phyloP scores from a whole-genome alignment of 441 rosid genomes.

The Pelargonium australe region DNA sequence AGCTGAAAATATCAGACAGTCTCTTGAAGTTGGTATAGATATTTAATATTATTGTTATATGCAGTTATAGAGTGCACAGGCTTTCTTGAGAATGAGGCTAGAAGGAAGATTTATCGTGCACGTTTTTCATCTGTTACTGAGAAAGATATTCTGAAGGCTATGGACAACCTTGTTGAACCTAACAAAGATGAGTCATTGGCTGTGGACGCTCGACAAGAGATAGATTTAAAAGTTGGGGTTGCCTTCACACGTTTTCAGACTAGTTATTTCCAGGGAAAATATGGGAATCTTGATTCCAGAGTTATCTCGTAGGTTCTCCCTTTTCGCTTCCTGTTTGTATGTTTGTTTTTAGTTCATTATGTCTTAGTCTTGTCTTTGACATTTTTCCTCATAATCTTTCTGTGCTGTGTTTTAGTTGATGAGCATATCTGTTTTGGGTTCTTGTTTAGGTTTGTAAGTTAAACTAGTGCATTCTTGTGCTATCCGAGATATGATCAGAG shows the following conservation, averaged over 20 bases:
- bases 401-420: conserved; percentile 1
- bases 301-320: conserved; percentile 78
- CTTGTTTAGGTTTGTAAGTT: conserved; percentile 4
- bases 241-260: conserved; percentile 94
- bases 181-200: conserved; percentile 82
- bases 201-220: conserved; percentile 97
- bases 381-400: neutral
- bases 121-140: conserved; percentile 89
- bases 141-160: conserved; percentile 77
- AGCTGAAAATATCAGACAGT: too few species aligned
- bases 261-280: conserved; percentile 85
- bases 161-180: conserved; percentile 78
- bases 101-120: conserved; percentile 68
- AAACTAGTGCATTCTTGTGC: neutral
- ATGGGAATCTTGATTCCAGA: conserved; percentile 87
- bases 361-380: conserved; percentile 9
- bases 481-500: conserved; percentile 3
- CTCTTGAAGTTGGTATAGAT: too few species aligned
- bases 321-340: conserved; percentile 18
- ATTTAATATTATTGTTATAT: neutral
- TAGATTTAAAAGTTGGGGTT: conserved; percentile 96
- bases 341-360: conserved; percentile 13
- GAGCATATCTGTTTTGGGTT: neutral
- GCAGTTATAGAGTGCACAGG: conserved; percentile 81
- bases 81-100: conserved; percentile 45